Evolutionary conservation across 1,284 basidiomycete species (phyloP).

Genomic region (Ustilago vetiveriae): DNA sequence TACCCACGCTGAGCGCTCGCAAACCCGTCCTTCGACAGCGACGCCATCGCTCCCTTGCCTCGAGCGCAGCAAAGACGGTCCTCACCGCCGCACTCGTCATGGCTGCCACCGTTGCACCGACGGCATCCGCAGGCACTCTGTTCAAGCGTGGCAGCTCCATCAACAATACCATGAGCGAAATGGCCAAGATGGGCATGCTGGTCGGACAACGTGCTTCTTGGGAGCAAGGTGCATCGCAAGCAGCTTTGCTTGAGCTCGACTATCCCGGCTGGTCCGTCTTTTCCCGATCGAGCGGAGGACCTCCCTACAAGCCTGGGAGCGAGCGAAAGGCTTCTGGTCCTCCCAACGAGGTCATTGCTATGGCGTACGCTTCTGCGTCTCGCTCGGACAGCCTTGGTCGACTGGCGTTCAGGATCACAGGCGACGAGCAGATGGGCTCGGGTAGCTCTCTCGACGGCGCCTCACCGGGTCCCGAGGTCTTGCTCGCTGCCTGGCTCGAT

Average conservation of each 20-base stretch:
- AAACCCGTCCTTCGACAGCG: constrained; percentile 34
- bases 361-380: constrained; percentile 53
- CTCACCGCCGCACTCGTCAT: constrained; percentile 14
- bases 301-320: constrained; percentile 41
- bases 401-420: constrained; percentile 58
- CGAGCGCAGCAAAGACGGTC: constrained; percentile 10
- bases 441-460: constrained; percentile 63
- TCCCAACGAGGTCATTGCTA: constrained; percentile 46
- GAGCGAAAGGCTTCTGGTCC: constrained; percentile 12
- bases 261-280: constrained; percentile 57
- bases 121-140: constrained; percentile 8
- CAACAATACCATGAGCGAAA: constrained; percentile 55
- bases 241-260: constrained; percentile 60
- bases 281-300: constrained; percentile 38
- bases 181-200: constrained; percentile 53
- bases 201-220: constrained; percentile 59
- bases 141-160: constrained; percentile 22
- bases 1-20: constrained; percentile 32
- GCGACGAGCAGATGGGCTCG: constrained; percentile 48
- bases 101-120: constrained; percentile 7
- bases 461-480: constrained; percentile 55
- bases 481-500: constrained; percentile 54
- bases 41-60: constrained; percentile 9
- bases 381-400: constrained; percentile 55
- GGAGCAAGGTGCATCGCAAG: constrained; percentile 63